Evolutionary conservation across 441 rosid species (phyloP), one percentile per base, ranked within the genome.

Genomic region (Erysimum cheiri): DNA sequence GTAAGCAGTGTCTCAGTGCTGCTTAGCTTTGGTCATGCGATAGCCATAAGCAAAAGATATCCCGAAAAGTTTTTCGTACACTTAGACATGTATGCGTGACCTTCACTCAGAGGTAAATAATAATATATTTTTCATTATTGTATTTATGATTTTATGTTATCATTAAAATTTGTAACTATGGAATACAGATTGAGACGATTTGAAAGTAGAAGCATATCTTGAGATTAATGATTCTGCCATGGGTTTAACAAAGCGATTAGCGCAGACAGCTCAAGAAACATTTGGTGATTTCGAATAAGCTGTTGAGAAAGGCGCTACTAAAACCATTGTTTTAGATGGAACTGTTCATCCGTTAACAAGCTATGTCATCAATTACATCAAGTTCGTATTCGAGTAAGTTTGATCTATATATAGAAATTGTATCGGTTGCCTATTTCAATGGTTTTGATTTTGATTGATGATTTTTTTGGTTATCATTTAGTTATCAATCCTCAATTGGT

Each of bases 21-120:
- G 62, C 99, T 94, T 76, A 94, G 99, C 85, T 94, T 94, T 84
- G 99, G 98, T 24, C 98, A 94, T 73, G 99, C 97, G 33, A 94
- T 94, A 83, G 96, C 99, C 55, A 90, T 70, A 72, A 94, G 99
- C 92, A 94, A 94, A 85, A 84, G 98, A 73, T 94, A 97, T 37
- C 99, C 99, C 15, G 99, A 94, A 80, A 94, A 94, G 80, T 82
- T 94, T 73, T 92, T 94, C 82, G 99, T 94, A 53, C 97, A 92
- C 80, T 82, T 94, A 72, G 98, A 94, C 83, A 94, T 94, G 99
- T 94, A 88, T 92, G 99, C 88, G 90, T 41, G 99, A 94, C 81
- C 88, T 94, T 81, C 98, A 85, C 64, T 67, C 90, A 26, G 99
- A 94, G 98, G 99, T 94, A 90, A n/a, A n/a, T n/a, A n/a, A n/a